phyloP scores from a whole-genome alignment of 2,329 filamentous ascomycete species.

The Aspergillus melleus region DNA sequence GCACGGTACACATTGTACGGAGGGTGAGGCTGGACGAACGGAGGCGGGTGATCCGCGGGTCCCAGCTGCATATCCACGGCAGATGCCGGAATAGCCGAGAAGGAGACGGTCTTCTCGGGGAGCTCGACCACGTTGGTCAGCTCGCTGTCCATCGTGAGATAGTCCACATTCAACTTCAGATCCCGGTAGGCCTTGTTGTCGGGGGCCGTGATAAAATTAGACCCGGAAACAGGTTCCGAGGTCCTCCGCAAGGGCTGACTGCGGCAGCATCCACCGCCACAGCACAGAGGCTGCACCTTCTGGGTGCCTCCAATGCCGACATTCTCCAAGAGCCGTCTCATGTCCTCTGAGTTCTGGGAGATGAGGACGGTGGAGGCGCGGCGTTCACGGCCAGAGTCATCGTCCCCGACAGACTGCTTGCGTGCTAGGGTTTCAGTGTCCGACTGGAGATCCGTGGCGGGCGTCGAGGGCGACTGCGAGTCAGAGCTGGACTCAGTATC shows the following conservation, averaged over 20 bases:
- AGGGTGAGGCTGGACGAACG: conserved; percentile 90
- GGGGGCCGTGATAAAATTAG: conserved; percentile 58
- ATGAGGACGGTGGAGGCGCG: conserved; percentile 53
- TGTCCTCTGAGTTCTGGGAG: conserved; percentile 60
- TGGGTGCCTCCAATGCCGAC: conserved; percentile 55
- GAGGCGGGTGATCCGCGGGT: conserved; percentile 67
- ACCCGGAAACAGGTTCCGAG: conserved; percentile 37
- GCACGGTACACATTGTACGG: conserved; percentile 90
- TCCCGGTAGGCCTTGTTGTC: conserved; percentile 84
- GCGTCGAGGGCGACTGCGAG: conserved; percentile 41
- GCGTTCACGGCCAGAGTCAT: conserved; percentile 31
- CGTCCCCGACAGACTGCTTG: conserved; percentile 17
- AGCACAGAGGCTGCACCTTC: conserved; percentile 64
- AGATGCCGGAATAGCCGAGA: conserved; percentile 48
- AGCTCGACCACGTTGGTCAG: conserved; percentile 71
- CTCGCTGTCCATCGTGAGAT: conserved; percentile 67
- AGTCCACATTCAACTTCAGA: conserved; percentile 72
- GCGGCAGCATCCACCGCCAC: conserved; percentile 65
- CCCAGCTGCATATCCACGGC: conserved; percentile 34
- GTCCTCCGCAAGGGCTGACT: conserved; percentile 55
- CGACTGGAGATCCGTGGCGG: conserved; percentile 41
- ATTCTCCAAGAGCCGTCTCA: conserved; percentile 58
- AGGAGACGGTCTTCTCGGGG: conserved; percentile 72
- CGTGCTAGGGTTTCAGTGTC: conserved; percentile 32
- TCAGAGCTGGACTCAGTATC: conserved; percentile 38